Conservation (phyloP, 2,329 filamentous ascomycete species). For the Tolypocladium album region DNA sequence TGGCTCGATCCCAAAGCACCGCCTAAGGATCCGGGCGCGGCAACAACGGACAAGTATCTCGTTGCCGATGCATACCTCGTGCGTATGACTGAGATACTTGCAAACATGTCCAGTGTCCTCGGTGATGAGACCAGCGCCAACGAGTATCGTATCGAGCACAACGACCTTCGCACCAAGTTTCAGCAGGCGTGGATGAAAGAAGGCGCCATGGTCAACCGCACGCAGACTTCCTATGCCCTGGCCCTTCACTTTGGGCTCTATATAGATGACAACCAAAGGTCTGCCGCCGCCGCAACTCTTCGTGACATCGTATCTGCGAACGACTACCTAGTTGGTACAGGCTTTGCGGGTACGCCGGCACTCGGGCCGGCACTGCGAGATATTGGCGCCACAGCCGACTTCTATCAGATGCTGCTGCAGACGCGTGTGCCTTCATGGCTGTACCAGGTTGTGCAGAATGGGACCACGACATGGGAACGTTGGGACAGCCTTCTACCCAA, state of each 20-base stretch:
- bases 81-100: neutral
- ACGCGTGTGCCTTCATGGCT: neutral
- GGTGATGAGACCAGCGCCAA: neutral
- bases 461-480: neutral
- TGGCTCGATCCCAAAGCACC: neutral
- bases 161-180: neutral
- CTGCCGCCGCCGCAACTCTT: conserved; percentile 15
- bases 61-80: neutral
- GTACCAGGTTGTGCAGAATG: neutral
- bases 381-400: neutral
- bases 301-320: conserved; percentile 20
- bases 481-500: neutral
- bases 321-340: conserved; percentile 26
- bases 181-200: neutral
- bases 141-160: neutral
- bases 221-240: neutral
- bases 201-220: neutral
- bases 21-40: neutral
- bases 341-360: conserved; percentile 32
- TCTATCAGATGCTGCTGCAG: neutral
- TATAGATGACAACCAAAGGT: neutral
- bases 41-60: neutral
- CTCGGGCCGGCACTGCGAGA: conserved; percentile 19
- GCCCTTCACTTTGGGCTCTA: neutral
- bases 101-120: neutral